Conservation (phyloP, 1,284 basidiomycete species). For the Cystodermella granulosa region DNA sequence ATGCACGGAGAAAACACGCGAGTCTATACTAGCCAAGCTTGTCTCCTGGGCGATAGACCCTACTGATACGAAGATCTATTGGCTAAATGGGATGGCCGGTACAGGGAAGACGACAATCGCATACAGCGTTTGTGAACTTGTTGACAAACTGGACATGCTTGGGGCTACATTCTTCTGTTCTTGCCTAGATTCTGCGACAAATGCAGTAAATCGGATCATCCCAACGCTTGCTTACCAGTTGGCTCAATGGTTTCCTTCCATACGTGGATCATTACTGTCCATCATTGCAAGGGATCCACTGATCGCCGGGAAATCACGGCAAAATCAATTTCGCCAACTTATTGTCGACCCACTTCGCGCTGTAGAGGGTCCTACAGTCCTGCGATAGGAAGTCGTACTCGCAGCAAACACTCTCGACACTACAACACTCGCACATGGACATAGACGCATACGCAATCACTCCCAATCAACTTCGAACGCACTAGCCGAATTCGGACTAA, state of each 20-base stretch:
- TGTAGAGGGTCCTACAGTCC: no score
- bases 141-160: constrained; percentile 9
- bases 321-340: constrained; percentile 8
- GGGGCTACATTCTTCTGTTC: constrained; percentile 27
- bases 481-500: no score
- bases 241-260: constrained; percentile 9
- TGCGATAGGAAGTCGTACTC: no score
- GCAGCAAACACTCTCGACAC: no score
- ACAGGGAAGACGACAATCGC: constrained; percentile 5
- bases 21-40: no score
- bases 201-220: constrained; percentile 17
- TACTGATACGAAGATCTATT: no score
- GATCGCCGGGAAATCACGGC: constrained; percentile 4
- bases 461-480: no score
- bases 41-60: no score
- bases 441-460: no score
- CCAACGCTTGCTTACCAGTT: constrained; percentile 27
- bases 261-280: constrained; percentile 1
- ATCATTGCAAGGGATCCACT: constrained; percentile 7
- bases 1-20: no score
- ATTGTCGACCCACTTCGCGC: constrained; percentile 5
- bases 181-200: constrained; percentile 8
- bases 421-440: no score
- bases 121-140: constrained; percentile 8
- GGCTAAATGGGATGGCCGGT: no score